Conservation (phyloP, 495 filamentous ascomycete genomes). For the Neurospora discreta region DNA sequence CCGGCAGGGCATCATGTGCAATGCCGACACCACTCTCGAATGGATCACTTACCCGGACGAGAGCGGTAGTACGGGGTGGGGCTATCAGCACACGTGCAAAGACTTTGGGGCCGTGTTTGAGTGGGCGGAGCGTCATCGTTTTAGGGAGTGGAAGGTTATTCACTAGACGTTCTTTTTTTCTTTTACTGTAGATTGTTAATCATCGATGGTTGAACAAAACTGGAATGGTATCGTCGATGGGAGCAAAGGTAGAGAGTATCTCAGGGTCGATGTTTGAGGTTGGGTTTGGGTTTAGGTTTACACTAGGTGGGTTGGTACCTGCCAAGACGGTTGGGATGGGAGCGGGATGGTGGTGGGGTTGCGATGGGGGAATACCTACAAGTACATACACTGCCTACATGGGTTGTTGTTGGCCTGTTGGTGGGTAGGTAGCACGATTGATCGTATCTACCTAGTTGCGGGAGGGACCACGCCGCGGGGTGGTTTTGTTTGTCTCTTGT, state of each 20-base stretch:
- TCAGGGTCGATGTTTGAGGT: not conserved
- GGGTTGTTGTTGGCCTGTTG: not conserved
- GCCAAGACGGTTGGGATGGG: not conserved
- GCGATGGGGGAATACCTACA: not conserved
- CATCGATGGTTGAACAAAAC: no score
- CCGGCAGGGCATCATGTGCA: slow-evolving; percentile 10
- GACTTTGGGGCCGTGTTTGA: not conserved
- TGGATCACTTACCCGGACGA: not conserved
- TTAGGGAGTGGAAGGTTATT: not conserved
- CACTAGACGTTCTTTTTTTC: no score
- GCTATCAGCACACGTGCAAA: not conserved
- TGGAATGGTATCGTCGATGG: no score
- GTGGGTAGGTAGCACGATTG: not conserved
- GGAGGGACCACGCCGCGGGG: not conserved
- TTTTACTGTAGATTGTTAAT: no score
- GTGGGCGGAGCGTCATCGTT: not conserved
- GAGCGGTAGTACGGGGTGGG: not conserved
- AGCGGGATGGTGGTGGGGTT: not conserved
- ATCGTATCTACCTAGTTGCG: not conserved
- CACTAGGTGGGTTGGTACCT: not conserved
- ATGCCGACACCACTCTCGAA: slow-evolving; percentile 6
- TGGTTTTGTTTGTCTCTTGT: no score
- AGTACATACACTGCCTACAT: no score
- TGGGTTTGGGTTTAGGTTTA: not conserved
- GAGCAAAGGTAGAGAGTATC: no score